Percentiles rank a stretch among this genome's conserved stretches.
These are phyloP conservation scores for Discostella stelligeroides DNA, from an alignment of 108 stramenopile species.

Conservation along the genomic window DNA sequence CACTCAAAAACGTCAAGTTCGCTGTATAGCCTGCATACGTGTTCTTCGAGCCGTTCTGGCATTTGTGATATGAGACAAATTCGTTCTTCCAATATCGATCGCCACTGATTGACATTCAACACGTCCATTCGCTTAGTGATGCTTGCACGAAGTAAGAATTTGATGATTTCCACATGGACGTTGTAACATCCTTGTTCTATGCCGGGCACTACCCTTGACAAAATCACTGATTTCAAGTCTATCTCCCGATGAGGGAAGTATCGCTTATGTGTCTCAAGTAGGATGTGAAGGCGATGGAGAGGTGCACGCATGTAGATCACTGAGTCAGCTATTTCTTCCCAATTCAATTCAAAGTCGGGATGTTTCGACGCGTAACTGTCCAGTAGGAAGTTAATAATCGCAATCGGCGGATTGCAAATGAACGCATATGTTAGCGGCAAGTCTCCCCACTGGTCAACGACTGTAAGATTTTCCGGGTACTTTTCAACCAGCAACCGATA, in stretches of 20 bases:
- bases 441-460: neutral
- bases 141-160: neutral
- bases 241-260: neutral
- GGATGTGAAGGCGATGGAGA: neutral
- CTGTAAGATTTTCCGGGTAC: neutral
- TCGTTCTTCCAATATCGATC: neutral
- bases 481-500: neutral
- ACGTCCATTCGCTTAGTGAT: neutral
- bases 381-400: neutral
- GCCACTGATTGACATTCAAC: neutral
- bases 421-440: constrained; percentile 1
- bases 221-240: neutral
- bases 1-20: neutral
- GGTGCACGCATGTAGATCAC: neutral
- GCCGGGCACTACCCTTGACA: neutral
- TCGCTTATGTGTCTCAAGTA: neutral
- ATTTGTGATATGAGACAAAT: neutral
- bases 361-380: neutral
- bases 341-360: neutral
- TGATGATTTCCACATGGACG: neutral
- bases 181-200: neutral
- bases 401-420: neutral
- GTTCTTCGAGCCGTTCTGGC: neutral
- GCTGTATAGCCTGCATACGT: neutral
- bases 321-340: neutral